Base-by-base conservation (phyloP, 2,329 filamentous ascomycete species). In the Penicillium janthinellum region DNA sequence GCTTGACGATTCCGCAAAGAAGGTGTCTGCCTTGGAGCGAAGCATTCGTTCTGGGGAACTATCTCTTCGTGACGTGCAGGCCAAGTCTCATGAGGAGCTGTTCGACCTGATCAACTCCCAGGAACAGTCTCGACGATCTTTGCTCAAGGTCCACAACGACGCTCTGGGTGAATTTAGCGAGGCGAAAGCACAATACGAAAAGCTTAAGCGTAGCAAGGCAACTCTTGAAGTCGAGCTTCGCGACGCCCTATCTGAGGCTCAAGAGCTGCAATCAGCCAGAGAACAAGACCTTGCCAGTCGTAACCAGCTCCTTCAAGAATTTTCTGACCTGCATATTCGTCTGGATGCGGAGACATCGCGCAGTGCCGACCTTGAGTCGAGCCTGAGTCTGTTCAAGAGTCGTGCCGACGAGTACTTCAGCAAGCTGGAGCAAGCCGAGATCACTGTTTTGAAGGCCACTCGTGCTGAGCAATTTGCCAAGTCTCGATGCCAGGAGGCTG, bases 391-490 rank as follows among this genome's bases (percentile, higher is more conserved):
- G 62, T 99, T 98, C 83, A 97, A 96, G 83, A 88, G 86, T 64
- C 88, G 94, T 45, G 90, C 94, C 4, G 92, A 98, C 71, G 94
- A 98, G 73, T 98, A 99, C 77, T 99, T 97, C 78, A 90, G 88
- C 81, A 97, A 96, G 78, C 86, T 99, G 20, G 94, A 99, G 76
- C 94, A 98, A 73, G 95, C 95, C 15, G 94, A 99, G 75, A 96
- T 98, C 66, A 88, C 93, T 0, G 93, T 98, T 17, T 85, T 99
- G 64, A 97, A 97, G 75, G 94, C 94, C 15, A 89, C 86, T 61
- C 87, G 94, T 25, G 94, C 95, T 0, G 94, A 98, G 77, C 92
- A 96, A 69, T 97, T 98, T 74, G 94, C 94, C 58, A 96, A 91
- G 76, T 84, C 90, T 0, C 94, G 97, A 73, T 90, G 91, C 10